phyloP scores from a whole-genome alignment of 805 yeast genomes.

The Lachancea sp. region DNA sequence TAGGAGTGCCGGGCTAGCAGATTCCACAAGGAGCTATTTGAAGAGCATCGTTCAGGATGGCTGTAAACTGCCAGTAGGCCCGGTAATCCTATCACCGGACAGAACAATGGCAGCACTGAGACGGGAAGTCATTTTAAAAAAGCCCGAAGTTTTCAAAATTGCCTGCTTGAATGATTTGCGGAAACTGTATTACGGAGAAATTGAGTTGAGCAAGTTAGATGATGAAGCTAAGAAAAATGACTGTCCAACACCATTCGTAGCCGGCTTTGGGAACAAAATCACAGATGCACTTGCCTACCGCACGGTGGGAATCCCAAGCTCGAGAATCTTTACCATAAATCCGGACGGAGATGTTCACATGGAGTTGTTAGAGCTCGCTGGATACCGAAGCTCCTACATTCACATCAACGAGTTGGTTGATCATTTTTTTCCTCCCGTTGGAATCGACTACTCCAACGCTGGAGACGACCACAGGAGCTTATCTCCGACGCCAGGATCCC shows the following conservation, averaged over 20 bases:
- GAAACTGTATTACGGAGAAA: conserved; percentile 45
- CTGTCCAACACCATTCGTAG: conserved; percentile 78
- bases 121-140: conserved; percentile 86
- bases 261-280: conserved; percentile 94
- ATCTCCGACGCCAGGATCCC: conserved; percentile 32
- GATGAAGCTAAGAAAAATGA: conserved; percentile 31
- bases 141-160: conserved; percentile 98
- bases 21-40: conserved; percentile 78
- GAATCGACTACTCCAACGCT: conserved; percentile 14
- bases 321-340: conserved; percentile 90
- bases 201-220: conserved; percentile 7
- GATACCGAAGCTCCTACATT: conserved; percentile 81
- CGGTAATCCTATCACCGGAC: conserved; percentile 92
- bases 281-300: conserved; percentile 95
- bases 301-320: conserved; percentile 88
- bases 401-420: conserved; percentile 91
- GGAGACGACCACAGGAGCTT: conserved; percentile 32
- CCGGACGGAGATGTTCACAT: conserved; percentile 96
- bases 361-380: conserved; percentile 92
- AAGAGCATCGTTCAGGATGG: conserved; percentile 74
- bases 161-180: conserved; percentile 87
- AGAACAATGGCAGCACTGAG: conserved; percentile 91
- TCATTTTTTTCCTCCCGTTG: conserved; percentile 91
- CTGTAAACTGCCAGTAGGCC: conserved; percentile 72
- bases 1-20: conserved; percentile 92